A percentile compares a stretch with the other conserved stretches of the same genome.
Evolutionary conservation across 495 filamentous ascomycete genomes (phyloP).

Genomic region (Penicillium subrubescens): DNA sequence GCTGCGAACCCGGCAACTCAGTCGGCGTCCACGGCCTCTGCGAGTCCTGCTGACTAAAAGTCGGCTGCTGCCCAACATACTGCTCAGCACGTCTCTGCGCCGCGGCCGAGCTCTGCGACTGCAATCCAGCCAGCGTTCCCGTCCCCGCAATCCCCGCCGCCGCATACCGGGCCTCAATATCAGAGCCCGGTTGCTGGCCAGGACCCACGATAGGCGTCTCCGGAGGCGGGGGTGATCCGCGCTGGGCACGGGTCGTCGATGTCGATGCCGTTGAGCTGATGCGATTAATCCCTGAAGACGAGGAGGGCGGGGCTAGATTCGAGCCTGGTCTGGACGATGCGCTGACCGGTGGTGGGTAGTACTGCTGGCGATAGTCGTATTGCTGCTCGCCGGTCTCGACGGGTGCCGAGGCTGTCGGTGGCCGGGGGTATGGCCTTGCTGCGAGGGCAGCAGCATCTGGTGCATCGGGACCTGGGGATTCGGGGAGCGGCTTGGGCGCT

Average conservation of each 20-base stretch:
- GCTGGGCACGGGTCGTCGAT: conserved; percentile 87
- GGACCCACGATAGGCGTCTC: conserved; percentile 88
- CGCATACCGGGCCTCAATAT: conserved; percentile 87
- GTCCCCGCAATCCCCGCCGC: conserved; percentile 86
- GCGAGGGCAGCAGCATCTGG: conserved; percentile 75
- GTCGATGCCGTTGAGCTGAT: conserved; percentile 87
- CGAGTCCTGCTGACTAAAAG: conserved; percentile 46
- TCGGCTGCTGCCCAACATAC: conserved; percentile 60
- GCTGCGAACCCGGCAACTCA: conserved; percentile 82
- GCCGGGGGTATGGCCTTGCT: conserved; percentile 37
- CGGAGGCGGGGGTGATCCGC: conserved; percentile 92
- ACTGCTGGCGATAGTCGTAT: conserved; percentile 66
- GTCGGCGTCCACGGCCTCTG: conserved; percentile 94
- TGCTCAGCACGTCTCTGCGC: conserved; percentile 75
- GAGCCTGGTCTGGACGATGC: conserved; percentile 33
- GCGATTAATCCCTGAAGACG: conserved; percentile 64
- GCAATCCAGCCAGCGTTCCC: conserved; percentile 74
- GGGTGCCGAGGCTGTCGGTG: conserved; percentile 23
- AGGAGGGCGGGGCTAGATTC: conserved; percentile 37
- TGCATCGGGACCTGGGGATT: conserved; percentile 69
- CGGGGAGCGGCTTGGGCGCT: conserved; percentile 74
- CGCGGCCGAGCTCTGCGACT: conserved; percentile 74
- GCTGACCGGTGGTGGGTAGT: conserved; percentile 61
- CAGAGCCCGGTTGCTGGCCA: conserved; percentile 66
- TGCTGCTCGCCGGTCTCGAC: conserved; percentile 35